Base-by-base conservation (phyloP, 495 filamentous ascomycete genomes). In the Penicillium bovifimosum region DNA sequence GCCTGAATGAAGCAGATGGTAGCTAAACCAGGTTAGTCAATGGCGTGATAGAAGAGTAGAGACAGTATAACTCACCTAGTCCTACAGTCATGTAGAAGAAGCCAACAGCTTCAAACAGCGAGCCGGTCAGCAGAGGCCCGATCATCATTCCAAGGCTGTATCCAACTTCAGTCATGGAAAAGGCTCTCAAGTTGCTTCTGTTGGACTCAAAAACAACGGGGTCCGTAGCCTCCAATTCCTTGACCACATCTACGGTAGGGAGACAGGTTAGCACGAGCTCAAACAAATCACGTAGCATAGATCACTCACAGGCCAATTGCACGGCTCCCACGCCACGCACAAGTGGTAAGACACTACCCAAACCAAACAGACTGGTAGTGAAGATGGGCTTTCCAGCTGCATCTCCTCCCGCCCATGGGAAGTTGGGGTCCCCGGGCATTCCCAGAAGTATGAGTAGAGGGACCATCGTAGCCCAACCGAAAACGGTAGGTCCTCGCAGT, bases 101-200 rank as follows among this genome's bases (percentile, higher is more conserved):
- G 0, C 64, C 64, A 10, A 66, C 28, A 17, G 6, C 10, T 46
- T 64, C 58, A 13, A 59, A 50, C 8, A 68, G 14, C 26, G 48
- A 45, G 0, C 65, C 60, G 0, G 55, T 58, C 18, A 66, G 27
- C 14, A 68, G 16, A 11, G 65, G 65, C 17, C 65, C 65, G 9
- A 62, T 5, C 26, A 66, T 54, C 39, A 50, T 55, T 13, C 66
- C 66, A 16, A 45, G 9, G 6, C 54, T 59, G 28, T 47, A 63
- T 5, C 56, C 44, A 8, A 67, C 47, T 26, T 54, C 56, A 33
- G 56, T 56, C 42, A 69, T 52, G 27, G 61, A 55, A 35, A 59
- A 65, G 7, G 60, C 67, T 17, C 58, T 56, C 13, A 65, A 51
- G 14, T 59, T 58, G 7, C 59, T 61, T 11, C 52, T 61, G 11